Evolutionary conservation across 1,139 yeast species (phyloP), one percentile per base, ranked within the genome.

Genomic region (Sugiyamaella neomexicana): DNA sequence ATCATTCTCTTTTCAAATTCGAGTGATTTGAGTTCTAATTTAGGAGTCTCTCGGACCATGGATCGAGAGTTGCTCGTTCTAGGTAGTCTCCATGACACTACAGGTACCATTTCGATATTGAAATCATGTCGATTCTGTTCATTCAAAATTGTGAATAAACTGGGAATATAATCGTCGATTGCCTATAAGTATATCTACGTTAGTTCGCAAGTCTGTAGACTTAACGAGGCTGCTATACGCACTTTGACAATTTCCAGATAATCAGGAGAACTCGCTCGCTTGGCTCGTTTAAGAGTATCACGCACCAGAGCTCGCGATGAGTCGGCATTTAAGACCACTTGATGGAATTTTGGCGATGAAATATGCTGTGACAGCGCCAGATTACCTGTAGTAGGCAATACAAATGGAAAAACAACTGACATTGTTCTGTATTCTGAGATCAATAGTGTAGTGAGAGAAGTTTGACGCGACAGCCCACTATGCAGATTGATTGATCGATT

Each of bases 1-100:
- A 63, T 55, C 72, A 68, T 68, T 27, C 66, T 67, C 15, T 63
- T 54, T 45, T 69, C 72, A 47, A 60, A 66, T 37, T 65, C 66
- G 13, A 68, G 59, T 4, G 68, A 62, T n/a, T 62, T 54, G 1
- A 62, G 40, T 50, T 65, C 65, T 5, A 61, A 56, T 45, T 65
- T 59, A 16, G 65, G 68, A 5, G 61, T 58, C 36, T 62, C 69
- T 5, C 59, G 57, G 31, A 60, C 52, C 29, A 59, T 54, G 40
- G 57, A 53, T 5, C 58, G 45, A 10, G 66, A 57, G 1, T 60
- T 58, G 42, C 58, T 58, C n/a, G 13, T 38, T 36, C 64, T 47
- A 1, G 72, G 70, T 55, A 67, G 56, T 52, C 70, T 52, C 72
- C 72, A 69, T 1, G 68, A 56, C 7, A 64, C 45, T 15, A 44